A percentile compares a stretch with the other conserved stretches of the same genome.
Evolutionary conservation across 441 rosid genomes (phyloP).

Genomic region (Populus hybrid): DNA sequence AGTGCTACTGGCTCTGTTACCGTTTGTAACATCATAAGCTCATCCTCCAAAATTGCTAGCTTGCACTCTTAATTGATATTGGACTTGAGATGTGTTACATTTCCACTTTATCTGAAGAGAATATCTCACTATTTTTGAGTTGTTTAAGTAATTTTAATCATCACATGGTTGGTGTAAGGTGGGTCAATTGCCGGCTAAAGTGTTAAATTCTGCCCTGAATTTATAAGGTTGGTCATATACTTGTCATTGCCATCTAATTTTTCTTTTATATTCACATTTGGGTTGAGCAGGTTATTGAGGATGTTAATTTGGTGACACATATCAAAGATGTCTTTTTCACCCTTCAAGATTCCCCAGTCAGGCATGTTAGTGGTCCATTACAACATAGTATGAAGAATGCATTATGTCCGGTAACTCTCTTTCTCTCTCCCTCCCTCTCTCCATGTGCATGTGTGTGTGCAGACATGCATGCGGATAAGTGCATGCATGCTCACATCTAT

Average conservation of each 20-base stretch:
- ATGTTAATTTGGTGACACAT: constrained; percentile 55
- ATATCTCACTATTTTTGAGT: background rate
- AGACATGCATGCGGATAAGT: background rate
- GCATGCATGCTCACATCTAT: background rate
- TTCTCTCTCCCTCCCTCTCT: too few species aligned
- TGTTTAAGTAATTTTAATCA: background rate
- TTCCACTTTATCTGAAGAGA: background rate
- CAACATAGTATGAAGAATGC: constrained; percentile 43
- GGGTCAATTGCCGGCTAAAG: background rate
- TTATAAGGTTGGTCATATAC: background rate
- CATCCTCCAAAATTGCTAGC: background rate
- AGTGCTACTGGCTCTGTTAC: too few species aligned
- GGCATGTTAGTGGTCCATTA: constrained; percentile 37
- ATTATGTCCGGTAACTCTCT: constrained; percentile 45
- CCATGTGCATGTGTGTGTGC: background rate
- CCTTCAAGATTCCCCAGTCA: constrained; percentile 51
- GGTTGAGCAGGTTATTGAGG: constrained; percentile 64
- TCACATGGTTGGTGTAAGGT: background rate
- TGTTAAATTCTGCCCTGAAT: background rate
- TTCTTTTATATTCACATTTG: constrained; percentile 23
- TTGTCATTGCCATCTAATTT: background rate
- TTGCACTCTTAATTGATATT: background rate
- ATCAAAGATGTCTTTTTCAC: constrained; percentile 57
- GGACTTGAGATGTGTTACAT: too few species aligned
- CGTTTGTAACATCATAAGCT: too few species aligned